A percentile compares a stretch with the other conserved stretches of the same genome.
phyloP scores from a whole-genome alignment of 2,329 filamentous ascomycete species.

The Remersonia thermophila region DNA sequence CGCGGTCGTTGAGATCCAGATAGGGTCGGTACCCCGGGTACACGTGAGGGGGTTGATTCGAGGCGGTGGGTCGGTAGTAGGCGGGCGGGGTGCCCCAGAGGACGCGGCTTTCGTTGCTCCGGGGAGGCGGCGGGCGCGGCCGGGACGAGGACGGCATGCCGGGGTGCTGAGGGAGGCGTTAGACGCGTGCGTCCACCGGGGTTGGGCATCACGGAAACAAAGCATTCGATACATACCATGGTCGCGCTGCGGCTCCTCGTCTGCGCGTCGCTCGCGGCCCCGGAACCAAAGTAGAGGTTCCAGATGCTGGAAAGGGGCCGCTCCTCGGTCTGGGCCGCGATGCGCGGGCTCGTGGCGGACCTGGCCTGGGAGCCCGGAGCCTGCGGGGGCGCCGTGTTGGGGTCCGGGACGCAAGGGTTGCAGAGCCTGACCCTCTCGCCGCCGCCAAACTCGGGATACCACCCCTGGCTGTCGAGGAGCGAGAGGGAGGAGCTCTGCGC shows the following conservation, averaged over 20 bases:
- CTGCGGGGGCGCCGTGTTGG: constrained; percentile 44
- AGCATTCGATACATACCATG: constrained; percentile 31
- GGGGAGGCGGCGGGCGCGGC: constrained; percentile 4
- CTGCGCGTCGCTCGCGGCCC: constrained; percentile 24
- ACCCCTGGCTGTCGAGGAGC: constrained; percentile 28
- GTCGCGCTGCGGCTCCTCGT: constrained; percentile 36
- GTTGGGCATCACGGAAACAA: too few species aligned
- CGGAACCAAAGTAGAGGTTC: constrained; percentile 26
- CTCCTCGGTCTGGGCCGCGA: constrained; percentile 1
- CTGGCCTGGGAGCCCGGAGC: constrained; percentile 28
- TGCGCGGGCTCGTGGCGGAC: constrained; percentile 26
- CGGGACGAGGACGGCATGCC: constrained; percentile 16
- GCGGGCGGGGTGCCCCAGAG: constrained; percentile 28
- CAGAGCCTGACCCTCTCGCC: constrained; percentile 48
- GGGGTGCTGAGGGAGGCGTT: constrained; percentile 10
- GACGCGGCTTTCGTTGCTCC: constrained; percentile 27
- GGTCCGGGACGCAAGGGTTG: constrained; percentile 51
- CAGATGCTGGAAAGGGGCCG: constrained; percentile 16
- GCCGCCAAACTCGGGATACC: constrained; percentile 36
- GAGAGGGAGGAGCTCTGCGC: constrained; percentile 27
- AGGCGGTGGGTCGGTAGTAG: constrained; percentile 21
- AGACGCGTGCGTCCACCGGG: too few species aligned
- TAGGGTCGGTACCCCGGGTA: constrained; percentile 20
- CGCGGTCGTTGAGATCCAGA: constrained; percentile 20
- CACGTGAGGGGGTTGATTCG: constrained; percentile 12